Base-by-base conservation (phyloP, 163 green algal species). In the Trebouxia gelatinosa region DNA sequence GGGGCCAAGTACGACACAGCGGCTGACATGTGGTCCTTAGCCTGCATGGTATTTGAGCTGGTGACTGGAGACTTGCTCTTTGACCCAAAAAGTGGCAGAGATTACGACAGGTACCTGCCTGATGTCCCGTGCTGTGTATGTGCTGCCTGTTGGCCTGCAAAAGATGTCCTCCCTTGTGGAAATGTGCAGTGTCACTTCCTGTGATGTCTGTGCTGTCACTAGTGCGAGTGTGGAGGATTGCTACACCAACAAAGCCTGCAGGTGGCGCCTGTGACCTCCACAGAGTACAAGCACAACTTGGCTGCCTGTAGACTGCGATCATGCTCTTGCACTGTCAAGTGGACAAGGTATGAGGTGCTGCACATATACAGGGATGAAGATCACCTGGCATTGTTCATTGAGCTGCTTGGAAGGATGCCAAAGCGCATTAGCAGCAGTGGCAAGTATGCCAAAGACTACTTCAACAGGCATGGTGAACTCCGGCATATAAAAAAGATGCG, bases 31-130 rank as follows among this genome's bases (percentile, higher is more conserved):
- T 99, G 96, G 96, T 96, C 87, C 26, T 67, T 99, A 65, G 96
- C 95, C 0, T 99, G 96, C 88, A 92, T 98, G 80, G 72, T 98
- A 5, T 98, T 98, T 88, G 95, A 99, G 89, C 89, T 99, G 64
- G 87, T 89, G n/a, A 99, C 95, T 19, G 96, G 96, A 21, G 96
- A 99, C 85, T 91, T 98, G 43, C 88, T 99, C 29, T 99, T 99
- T 84, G 96, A 99, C 82, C 96, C 96, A 5, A 88, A 90, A 40
- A 86, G 84, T 23, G 92, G 93, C 40, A 75, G 75, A 9, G 84
- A 92, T 70, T 97, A 92, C 81, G 85, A 91, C 77, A 84, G 78
- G 81, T 85, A 46, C 2, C n/a, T n/a, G n/a, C n/a, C n/a, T n/a
- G n/a, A n/a, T n/a, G n/a, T n/a, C n/a, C n/a, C n/a, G n/a, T n/a